Evolutionary conservation across 2,329 filamentous ascomycete species (phyloP).

Genomic region (Cladosporium sp.): DNA sequence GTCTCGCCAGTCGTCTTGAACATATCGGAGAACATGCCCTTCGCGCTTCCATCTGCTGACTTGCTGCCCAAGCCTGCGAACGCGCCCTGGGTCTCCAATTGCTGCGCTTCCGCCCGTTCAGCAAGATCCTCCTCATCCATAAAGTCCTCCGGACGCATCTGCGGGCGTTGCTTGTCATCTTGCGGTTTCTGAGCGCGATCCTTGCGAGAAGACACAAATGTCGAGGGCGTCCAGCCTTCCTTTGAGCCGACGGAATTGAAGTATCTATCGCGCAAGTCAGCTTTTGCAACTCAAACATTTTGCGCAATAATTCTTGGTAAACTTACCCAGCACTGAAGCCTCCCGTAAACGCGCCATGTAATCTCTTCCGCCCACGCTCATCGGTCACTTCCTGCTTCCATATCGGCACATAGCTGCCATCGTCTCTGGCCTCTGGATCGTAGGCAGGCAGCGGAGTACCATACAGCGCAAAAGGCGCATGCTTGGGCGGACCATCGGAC

Average conservation of each 20-base stretch:
- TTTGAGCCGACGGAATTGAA: constrained; percentile 98
- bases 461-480: constrained; percentile 75
- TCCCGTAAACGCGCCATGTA: constrained; percentile 95
- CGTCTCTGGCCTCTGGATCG: constrained; percentile 76
- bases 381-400: constrained; percentile 99
- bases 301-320: not conserved
- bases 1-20: constrained; percentile 75
- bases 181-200: constrained; percentile 66
- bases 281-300: not conserved
- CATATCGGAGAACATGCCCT: constrained; percentile 67
- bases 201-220: constrained; percentile 85
- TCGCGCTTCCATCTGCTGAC: constrained; percentile 51
- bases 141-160: constrained; percentile 80
- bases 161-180: constrained; percentile 52
- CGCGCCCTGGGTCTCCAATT: constrained; percentile 69
- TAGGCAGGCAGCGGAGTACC: constrained; percentile 81
- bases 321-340: constrained; percentile 93
- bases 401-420: constrained; percentile 89
- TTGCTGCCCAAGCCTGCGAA: constrained; percentile 78
- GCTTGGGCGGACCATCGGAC: constrained; percentile 59
- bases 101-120: constrained; percentile 77
- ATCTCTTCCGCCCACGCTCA: constrained; percentile 82
- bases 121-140: constrained; percentile 98
- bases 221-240: constrained; percentile 92
- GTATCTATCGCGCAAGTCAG: constrained; percentile 61